Base-by-base conservation (phyloP, 768 basidiomycete genomes). In the Mycena rosella region DNA sequence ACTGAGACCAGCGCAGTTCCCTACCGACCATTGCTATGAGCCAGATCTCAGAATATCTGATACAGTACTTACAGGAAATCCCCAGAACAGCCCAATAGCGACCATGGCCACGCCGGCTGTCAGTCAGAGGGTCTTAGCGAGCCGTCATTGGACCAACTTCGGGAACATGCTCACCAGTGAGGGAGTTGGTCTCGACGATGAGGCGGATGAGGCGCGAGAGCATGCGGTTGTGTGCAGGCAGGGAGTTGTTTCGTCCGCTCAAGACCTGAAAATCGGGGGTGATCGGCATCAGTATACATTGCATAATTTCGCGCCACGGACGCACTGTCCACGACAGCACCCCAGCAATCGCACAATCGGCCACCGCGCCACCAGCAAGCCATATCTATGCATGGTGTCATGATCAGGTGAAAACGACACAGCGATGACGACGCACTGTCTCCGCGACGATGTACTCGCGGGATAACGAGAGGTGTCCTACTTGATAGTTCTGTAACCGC, bases 101-200 rank as follows among this genome's bases (percentile, higher is more conserved):
- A 66, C 32, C 26, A 69, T 65, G 10, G 71, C 68, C 34, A 63
- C 56, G 26, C 53, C 58, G 60, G 71, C 71, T 72, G 53, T 18
- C 42, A 45, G 24, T 34, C 7, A 44, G 48, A 45, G 38, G 44
- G 34, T 27, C 10, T 45, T 55, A 49, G 36, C n/a, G 40, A 32
- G 40, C 47, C 29, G 32, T 40, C 20, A 27, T 48, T 67, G 57
- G 29, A 63, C 18, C 20, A 32, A 32, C 34, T 48, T 26, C 17
- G 42, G 11, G n/a, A 17, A 34, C 36, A 26, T 38, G 30, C 58
- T 52, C 57, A 72, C 71, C 68, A 18, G 71, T 70, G 5, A 70
- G 55, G 10, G 64, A 40, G 36, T 70, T 70, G 34, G 71, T 72
- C 47, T 72, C 71, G 34, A 70, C 68, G 29, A 69, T 70, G 38